A percentile compares a stretch with the other conserved stretches of the same genome.
Conservation (phyloP, 345 rosid genomes). For the Schrenkiella parvula region DNA sequence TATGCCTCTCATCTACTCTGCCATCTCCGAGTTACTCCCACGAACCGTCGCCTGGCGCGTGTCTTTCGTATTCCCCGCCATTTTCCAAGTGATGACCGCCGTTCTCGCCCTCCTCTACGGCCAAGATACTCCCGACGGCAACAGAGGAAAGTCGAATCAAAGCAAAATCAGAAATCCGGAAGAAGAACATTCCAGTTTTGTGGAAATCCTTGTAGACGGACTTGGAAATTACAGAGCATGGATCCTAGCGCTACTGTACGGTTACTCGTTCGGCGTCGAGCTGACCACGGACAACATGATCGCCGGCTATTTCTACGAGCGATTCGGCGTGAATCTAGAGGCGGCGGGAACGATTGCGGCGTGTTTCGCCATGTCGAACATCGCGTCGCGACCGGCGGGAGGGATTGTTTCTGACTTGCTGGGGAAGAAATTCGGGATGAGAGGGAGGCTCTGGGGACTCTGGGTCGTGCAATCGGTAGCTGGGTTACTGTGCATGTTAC, state of each 20-base stretch:
- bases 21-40: constrained; percentile 24
- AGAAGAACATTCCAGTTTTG: constrained; percentile 28
- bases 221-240: constrained; percentile 73
- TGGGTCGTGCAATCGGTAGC: constrained; percentile 69
- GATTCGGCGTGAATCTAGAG: constrained; percentile 57
- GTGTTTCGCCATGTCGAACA: constrained; percentile 54
- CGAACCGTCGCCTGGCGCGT: constrained; percentile 54
- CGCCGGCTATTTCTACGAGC: constrained; percentile 68
- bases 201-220: constrained; percentile 43
- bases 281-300: constrained; percentile 68
- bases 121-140: constrained; percentile 59
- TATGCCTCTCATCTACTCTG: constrained; percentile 61
- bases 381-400: constrained; percentile 65
- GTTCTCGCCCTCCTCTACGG: constrained; percentile 50
- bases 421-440: constrained; percentile 59
- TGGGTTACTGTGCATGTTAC: constrained; percentile 54
- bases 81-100: constrained; percentile 51
- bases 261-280: constrained; percentile 67
- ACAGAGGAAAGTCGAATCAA: background rate
- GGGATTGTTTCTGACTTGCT: constrained; percentile 61
- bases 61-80: constrained; percentile 55
- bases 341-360: constrained; percentile 79
- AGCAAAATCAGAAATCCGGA: background rate
- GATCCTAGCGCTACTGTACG: constrained; percentile 60
- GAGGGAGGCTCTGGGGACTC: constrained; percentile 80